A percentile compares a stretch with the other conserved stretches of the same genome.
Evolutionary conservation across 345 rosid species (phyloP).

Genomic region (Aquilaria sinensis): DNA sequence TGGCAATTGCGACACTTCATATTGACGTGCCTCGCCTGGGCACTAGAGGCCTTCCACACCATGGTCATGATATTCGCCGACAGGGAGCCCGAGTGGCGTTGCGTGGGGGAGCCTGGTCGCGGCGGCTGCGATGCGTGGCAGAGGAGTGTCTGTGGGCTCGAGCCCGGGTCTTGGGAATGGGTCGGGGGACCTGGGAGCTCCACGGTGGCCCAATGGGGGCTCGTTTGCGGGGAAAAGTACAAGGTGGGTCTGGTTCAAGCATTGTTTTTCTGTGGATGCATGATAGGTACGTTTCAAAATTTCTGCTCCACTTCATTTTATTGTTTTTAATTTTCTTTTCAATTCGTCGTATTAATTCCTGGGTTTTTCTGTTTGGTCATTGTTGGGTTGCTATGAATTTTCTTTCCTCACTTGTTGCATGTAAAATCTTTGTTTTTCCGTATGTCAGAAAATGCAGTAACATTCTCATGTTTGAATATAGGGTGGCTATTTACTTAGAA

Average conservation of each 20-base stretch:
- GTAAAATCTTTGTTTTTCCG: too few species aligned
- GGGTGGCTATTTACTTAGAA: too few species aligned
- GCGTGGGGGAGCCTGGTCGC: constrained; percentile 15
- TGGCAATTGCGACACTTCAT: constrained; percentile 92
- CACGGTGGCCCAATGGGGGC: constrained; percentile 82
- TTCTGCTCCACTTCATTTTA: too few species aligned
- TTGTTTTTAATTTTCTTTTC: neutral
- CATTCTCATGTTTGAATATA: too few species aligned
- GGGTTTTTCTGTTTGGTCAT: neutral
- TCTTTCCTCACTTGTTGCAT: neutral
- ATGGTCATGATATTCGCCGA: constrained; percentile 97
- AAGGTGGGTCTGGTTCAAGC: constrained; percentile 90
- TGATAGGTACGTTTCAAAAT: constrained; percentile 56
- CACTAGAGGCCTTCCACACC: constrained; percentile 85
- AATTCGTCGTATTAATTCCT: neutral
- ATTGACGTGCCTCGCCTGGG: constrained; percentile 79
- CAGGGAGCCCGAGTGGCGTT: constrained; percentile 56
- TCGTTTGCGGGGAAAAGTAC: constrained; percentile 69
- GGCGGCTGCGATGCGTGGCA: constrained; percentile 36
- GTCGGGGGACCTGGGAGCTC: constrained; percentile 53
- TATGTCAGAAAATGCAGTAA: too few species aligned
- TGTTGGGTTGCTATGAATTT: neutral
- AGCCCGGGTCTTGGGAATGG: constrained; percentile 78
- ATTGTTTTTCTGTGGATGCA: constrained; percentile 79
- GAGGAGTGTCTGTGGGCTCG: constrained; percentile 35